Evolutionary conservation across 176 grass and related monocot genomes (phyloP).

Genomic region (sorghum (Sorghum bicolor)): DNA sequence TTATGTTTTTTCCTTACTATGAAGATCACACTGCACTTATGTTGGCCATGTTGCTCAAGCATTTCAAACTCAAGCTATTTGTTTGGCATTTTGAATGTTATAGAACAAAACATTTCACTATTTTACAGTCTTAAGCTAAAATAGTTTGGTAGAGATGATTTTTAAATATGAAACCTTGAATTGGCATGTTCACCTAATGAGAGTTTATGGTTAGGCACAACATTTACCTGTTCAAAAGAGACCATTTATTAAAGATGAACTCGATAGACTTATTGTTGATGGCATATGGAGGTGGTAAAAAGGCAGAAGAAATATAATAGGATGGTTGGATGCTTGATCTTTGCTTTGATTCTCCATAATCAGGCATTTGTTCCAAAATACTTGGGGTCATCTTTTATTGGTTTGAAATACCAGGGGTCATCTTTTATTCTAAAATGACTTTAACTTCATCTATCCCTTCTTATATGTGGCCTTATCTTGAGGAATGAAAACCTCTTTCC

Average conservation of each 20-base stretch:
- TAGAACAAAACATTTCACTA: no score
- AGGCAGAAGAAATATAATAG: slow-evolving; percentile 70
- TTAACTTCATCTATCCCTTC: no score
- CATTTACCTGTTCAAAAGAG: slow-evolving; percentile 69
- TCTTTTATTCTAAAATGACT: no score
- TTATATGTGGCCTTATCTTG: no score
- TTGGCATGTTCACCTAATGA: background rate
- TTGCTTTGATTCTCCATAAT: background rate
- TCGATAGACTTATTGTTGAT: slow-evolving; percentile 71
- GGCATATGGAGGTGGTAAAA: slow-evolving; percentile 64
- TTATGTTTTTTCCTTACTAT: no score
- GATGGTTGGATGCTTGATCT: slow-evolving; percentile 50
- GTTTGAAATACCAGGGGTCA: no score
- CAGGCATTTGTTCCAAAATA: background rate
- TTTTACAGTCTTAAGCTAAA: background rate
- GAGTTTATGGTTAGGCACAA: slow-evolving; percentile 40
- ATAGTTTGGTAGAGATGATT: background rate
- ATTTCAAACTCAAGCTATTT: no score
- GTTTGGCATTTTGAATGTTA: no score
- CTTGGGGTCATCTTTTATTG: no score
- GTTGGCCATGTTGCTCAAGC: no score
- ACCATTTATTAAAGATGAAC: slow-evolving; percentile 61
- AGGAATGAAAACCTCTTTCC: no score
- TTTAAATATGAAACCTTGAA: background rate
- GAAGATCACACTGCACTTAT: no score